A percentile compares a stretch with the other conserved stretches of the same genome.
Evolutionary conservation across 1,139 yeast species (phyloP).

Genomic region (Taphrina deformans): DNA sequence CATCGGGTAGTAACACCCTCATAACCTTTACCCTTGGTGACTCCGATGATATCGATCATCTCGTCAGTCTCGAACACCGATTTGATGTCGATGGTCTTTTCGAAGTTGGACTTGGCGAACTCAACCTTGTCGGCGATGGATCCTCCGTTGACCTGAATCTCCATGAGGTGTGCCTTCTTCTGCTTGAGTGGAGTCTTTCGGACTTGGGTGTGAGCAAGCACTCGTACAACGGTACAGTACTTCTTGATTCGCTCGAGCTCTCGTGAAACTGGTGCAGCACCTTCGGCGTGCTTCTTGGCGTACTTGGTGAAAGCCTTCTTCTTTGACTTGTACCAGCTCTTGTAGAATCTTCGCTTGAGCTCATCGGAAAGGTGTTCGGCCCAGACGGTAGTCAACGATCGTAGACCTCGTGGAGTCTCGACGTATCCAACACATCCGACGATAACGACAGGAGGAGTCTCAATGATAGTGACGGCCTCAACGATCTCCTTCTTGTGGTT

Average conservation of each 20-base stretch:
- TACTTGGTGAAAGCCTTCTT: slow-evolving; percentile 99
- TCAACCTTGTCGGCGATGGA: slow-evolving; percentile 94
- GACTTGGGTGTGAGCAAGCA: slow-evolving; percentile 98
- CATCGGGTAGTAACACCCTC: slow-evolving; percentile 99
- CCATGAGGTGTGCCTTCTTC: slow-evolving; percentile 99
- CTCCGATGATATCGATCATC: slow-evolving; percentile 97
- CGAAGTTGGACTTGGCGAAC: slow-evolving; percentile 99
- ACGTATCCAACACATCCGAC: slow-evolving; percentile 99
- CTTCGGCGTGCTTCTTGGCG: slow-evolving; percentile 96
- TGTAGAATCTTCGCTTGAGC: slow-evolving; percentile 99
- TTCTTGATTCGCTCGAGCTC: slow-evolving; percentile 98
- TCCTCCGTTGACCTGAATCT: slow-evolving; percentile 99
- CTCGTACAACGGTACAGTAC: slow-evolving; percentile 99
- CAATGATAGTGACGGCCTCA: slow-evolving; percentile 98
- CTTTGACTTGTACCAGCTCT: slow-evolving; percentile 99
- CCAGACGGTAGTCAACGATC: slow-evolving; percentile 99
- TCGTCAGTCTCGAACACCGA: slow-evolving; percentile 98
- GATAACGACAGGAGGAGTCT: slow-evolving; percentile 97
- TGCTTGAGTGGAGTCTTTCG: slow-evolving; percentile 98
- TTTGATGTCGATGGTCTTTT: slow-evolving; percentile 95
- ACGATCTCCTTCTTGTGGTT: slow-evolving; percentile 99
- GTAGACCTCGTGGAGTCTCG: slow-evolving; percentile 99
- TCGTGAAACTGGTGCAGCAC: slow-evolving; percentile 84
- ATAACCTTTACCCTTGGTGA: slow-evolving; percentile 99
- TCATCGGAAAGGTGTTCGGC: slow-evolving; percentile 99